Evolutionary conservation across 345 rosid genomes (phyloP).

Genomic region (Angophora floribunda): DNA sequence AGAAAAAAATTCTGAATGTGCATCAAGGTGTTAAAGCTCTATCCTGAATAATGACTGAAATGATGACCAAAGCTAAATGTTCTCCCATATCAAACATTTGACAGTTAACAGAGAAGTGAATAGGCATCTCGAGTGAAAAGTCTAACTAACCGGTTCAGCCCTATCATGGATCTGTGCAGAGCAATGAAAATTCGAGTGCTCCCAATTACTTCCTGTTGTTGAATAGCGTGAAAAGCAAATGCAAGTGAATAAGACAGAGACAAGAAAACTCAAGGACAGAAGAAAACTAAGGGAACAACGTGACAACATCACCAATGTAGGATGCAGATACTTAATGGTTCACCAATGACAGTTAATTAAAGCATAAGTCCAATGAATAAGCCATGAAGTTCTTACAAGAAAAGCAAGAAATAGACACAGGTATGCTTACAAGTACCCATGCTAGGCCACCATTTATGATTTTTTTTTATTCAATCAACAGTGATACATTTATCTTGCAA

Average conservation of each 20-base stretch:
- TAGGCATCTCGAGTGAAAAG: not conserved
- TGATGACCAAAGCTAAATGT: not conserved
- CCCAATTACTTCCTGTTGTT: constrained; percentile 79
- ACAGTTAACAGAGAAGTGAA: not conserved
- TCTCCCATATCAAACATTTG: not conserved
- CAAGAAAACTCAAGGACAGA: not conserved
- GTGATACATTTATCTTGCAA: not conserved
- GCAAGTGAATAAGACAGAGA: not conserved
- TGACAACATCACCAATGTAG: not conserved
- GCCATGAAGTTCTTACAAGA: not conserved
- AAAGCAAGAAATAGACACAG: not conserved
- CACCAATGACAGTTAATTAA: not conserved
- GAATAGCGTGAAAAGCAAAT: not conserved
- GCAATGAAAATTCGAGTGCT: constrained; percentile 78
- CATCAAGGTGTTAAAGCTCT: not conserved
- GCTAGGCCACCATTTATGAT: not conserved
- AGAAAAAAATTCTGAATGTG: not conserved
- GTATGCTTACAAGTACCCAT: not conserved
- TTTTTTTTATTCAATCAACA: not conserved
- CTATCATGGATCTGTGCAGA: constrained; percentile 77
- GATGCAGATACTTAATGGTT: not conserved
- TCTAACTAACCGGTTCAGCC: constrained; percentile 60
- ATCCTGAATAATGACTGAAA: not conserved
- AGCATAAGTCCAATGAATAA: not conserved
- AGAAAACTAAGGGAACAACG: not conserved